A percentile compares a stretch with the other conserved stretches of the same genome.
Conservation (phyloP, 2,329 filamentous ascomycete species). For the Microcyclospora tardicrescens region DNA sequence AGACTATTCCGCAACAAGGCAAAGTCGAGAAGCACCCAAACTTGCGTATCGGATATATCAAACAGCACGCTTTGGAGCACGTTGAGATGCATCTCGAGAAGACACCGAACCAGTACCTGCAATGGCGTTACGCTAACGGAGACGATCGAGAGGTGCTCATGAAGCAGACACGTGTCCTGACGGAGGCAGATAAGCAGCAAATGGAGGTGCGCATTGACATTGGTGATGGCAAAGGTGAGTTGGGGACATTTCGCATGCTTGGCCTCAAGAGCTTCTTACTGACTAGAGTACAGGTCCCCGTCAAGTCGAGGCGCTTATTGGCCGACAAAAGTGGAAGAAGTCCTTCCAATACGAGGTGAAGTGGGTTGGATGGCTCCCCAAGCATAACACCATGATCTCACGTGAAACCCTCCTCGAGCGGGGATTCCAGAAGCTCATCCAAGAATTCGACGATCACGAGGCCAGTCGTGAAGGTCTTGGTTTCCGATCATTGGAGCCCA, state of each 20-base stretch:
- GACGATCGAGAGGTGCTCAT: constrained; percentile 94
- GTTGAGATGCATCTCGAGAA: constrained; percentile 99
- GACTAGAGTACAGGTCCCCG: constrained; percentile 34
- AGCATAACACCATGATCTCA: constrained; percentile 84
- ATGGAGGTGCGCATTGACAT: constrained; percentile 86
- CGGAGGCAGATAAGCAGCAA: constrained; percentile 70
- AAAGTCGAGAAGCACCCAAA: constrained; percentile 98
- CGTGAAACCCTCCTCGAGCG: constrained; percentile 78
- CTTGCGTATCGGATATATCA: constrained; percentile 97
- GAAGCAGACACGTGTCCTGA: constrained; percentile 91
- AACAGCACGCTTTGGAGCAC: constrained; percentile 97
- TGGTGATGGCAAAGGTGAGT: constrained; percentile 55
- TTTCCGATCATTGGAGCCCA: constrained; percentile 84
- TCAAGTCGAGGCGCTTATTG: constrained; percentile 78
- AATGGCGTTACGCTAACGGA: constrained; percentile 96
- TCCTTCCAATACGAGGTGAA: constrained; percentile 97
- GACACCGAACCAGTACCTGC: constrained; percentile 96
- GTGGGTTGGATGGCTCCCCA: constrained; percentile 79
- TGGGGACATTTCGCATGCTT: too few species aligned
- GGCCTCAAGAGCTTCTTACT: too few species aligned
- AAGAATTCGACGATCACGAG: constrained; percentile 98
- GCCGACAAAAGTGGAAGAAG: constrained; percentile 98
- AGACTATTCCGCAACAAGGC: constrained; percentile 68
- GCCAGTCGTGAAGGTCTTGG: constrained; percentile 96
- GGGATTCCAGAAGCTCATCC: constrained; percentile 85